Percentiles rank a stretch among this genome's conserved stretches.
Conservation (phyloP, 176 grass and related monocot species). For the Juncus inflexus region DNA sequence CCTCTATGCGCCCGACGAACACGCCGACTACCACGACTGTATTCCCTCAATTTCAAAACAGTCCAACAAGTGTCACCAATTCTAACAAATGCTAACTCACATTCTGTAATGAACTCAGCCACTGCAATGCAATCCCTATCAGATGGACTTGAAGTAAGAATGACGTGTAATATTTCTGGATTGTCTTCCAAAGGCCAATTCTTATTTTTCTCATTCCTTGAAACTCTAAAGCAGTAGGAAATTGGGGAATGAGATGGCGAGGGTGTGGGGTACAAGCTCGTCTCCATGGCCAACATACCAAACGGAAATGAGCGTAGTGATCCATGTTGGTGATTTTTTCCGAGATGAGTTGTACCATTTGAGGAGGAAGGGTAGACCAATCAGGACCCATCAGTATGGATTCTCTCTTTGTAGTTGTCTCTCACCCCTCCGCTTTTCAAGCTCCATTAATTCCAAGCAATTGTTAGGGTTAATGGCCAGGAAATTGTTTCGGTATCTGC, state of each 20-base stretch:
- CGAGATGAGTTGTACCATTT: not conserved
- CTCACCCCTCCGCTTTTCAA: too few species aligned
- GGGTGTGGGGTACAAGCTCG: not conserved
- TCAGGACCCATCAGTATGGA: not conserved
- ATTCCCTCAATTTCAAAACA: not conserved
- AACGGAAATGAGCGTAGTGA: not conserved
- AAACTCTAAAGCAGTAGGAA: not conserved
- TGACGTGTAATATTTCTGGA: not conserved
- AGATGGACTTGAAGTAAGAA: slow-evolving; percentile 9
- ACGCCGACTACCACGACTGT: too few species aligned
- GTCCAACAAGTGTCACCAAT: slow-evolving; percentile 13
- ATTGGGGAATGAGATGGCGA: not conserved
- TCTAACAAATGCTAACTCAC: not conserved
- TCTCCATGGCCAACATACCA: slow-evolving; percentile 7
- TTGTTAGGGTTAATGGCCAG: too few species aligned
- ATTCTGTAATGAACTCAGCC: not conserved
- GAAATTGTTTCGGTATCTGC: too few species aligned
- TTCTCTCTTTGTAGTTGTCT: too few species aligned
- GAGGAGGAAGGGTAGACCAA: not conserved
- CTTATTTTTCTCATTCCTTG: not conserved
- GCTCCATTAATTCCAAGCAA: too few species aligned
- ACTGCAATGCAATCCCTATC: not conserved
- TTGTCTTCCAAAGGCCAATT: not conserved
- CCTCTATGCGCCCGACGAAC: too few species aligned
- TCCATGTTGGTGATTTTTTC: slow-evolving; percentile 6